These are phyloP conservation scores for Echium plantagineum DNA, from an alignment of 257 asterid species.

Conservation along the genomic window DNA sequence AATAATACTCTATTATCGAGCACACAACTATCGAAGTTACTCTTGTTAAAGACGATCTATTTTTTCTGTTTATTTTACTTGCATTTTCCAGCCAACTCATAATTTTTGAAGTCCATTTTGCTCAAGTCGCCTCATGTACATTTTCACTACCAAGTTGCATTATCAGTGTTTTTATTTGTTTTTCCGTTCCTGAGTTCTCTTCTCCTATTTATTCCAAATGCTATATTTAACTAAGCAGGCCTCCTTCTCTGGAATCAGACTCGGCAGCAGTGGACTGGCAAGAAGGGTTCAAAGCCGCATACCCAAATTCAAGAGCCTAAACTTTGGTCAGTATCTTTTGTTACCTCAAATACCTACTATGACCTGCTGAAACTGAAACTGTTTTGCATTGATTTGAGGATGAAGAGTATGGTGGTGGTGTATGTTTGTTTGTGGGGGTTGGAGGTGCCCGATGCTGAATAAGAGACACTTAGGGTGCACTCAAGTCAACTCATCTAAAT, in stretches of 20 bases:
- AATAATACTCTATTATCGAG: background rate
- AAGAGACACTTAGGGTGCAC: background rate
- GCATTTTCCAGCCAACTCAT: no score
- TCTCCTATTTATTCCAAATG: background rate
- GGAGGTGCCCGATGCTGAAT: no score
- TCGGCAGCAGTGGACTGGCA: slow-evolving; percentile 82
- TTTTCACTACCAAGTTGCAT: background rate
- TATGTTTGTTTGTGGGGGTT: no score
- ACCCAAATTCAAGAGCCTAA: slow-evolving; percentile 44
- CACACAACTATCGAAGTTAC: background rate
- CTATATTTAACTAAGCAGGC: slow-evolving; percentile 31
- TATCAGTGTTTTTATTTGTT: background rate
- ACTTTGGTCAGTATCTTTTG: slow-evolving; percentile 33
- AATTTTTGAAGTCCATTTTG: no score
- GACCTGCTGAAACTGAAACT: background rate
- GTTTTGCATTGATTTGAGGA: background rate
- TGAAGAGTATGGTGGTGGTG: background rate
- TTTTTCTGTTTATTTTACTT: no score
- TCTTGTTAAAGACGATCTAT: background rate
- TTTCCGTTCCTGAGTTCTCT: background rate
- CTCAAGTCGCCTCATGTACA: no score
- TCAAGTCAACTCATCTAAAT: no score
- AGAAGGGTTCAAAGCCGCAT: slow-evolving; percentile 33
- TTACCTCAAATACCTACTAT: background rate
- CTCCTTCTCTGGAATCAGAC: slow-evolving; percentile 83